Evolutionary conservation across 441 rosid genomes (phyloP).

Genomic region (Lepidium campestre): DNA sequence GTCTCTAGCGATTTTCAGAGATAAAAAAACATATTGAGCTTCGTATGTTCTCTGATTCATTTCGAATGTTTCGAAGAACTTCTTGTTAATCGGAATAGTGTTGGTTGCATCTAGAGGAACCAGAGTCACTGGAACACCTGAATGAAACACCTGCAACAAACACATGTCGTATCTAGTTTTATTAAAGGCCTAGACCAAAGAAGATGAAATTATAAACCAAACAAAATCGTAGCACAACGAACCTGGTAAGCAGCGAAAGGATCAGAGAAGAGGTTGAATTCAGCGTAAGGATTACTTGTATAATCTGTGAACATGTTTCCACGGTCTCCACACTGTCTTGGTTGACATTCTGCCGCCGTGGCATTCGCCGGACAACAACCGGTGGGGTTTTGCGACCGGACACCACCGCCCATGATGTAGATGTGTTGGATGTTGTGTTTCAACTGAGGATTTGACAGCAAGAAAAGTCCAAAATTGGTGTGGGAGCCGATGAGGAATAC

Average conservation of each 20-base stretch:
- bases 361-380: constrained; percentile 56
- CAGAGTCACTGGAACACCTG: constrained; percentile 76
- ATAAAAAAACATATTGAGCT: constrained; percentile 69
- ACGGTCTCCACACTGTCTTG: constrained; percentile 50
- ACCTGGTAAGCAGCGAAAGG: constrained; percentile 94
- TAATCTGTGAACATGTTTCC: constrained; percentile 70
- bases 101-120: constrained; percentile 92
- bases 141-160: constrained; percentile 64
- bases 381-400: constrained; percentile 51
- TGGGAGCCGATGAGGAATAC: constrained; percentile 56
- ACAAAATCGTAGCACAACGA: background rate
- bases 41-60: constrained; percentile 56
- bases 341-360: constrained; percentile 36
- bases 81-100: constrained; percentile 53
- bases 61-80: constrained; percentile 60
- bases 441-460: constrained; percentile 66
- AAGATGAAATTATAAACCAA: background rate
- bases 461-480: constrained; percentile 72
- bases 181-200: background rate
- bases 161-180: background rate
- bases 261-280: constrained; percentile 77
- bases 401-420: constrained; percentile 84
- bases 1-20: constrained; percentile 65
- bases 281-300: constrained; percentile 73
- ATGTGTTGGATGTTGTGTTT: constrained; percentile 71